Evolutionary conservation across 352 stramenopile genomes (phyloP).

Genomic region (Peronospora farinosa): DNA sequence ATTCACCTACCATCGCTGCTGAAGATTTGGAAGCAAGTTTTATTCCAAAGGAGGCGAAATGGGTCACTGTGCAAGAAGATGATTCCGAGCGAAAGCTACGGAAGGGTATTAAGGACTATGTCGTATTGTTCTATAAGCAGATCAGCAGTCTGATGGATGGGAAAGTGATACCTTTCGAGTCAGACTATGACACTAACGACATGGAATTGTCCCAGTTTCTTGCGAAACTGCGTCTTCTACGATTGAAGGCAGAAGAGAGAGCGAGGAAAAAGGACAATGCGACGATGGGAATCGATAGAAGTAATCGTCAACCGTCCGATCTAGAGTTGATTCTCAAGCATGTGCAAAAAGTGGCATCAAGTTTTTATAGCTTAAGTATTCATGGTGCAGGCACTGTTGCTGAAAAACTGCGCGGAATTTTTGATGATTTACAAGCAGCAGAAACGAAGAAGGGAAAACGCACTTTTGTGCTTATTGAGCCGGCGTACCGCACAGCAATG

Average conservation of each 20-base stretch:
- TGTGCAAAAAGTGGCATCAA: conserved; percentile 37
- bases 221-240: conserved; percentile 34
- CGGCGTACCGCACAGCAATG: conserved; percentile 31
- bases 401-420: conserved; percentile 30
- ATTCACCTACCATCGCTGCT: conserved; percentile 53
- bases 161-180: conserved; percentile 35
- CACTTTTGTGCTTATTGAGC: conserved; percentile 30
- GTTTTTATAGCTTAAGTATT: conserved; percentile 48
- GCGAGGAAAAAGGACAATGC: conserved; percentile 8
- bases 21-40: conserved; percentile 42
- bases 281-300: conserved; percentile 21
- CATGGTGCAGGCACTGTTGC: conserved; percentile 38
- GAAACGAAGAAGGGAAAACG: conserved; percentile 19
- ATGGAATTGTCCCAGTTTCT: conserved; percentile 50
- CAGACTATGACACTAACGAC: conserved; percentile 48
- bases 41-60: conserved; percentile 55
- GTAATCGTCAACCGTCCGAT: conserved; percentile 17
- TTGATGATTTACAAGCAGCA: conserved; percentile 24
- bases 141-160: conserved; percentile 26
- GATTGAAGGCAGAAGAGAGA: conserved; percentile 13
- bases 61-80: conserved; percentile 42
- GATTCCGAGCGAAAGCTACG: conserved; percentile 33
- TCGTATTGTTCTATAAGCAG: conserved; percentile 34
- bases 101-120: conserved; percentile 37
- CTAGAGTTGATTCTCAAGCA: conserved; percentile 43